These are phyloP conservation scores for Cinnamomum chago DNA, from an alignment of 164 flowering plant species.

Conservation along the genomic window DNA sequence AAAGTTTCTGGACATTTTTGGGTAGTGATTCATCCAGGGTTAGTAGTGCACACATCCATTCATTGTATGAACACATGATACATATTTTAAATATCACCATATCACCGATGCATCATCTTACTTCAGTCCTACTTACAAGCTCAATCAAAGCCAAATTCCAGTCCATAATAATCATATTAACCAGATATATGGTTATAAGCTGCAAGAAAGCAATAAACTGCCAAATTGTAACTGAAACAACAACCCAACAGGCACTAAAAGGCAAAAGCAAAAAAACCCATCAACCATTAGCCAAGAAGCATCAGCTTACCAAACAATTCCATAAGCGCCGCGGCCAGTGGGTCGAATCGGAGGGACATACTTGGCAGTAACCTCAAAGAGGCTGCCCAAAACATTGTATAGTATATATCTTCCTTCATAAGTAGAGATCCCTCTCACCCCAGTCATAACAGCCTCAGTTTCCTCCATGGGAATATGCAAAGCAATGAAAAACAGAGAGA, in stretches of 20 bases:
- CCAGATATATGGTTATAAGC: too few species aligned
- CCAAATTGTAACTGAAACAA: not conserved
- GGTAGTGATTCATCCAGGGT: too few species aligned
- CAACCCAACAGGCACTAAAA: not conserved
- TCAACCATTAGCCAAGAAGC: not conserved
- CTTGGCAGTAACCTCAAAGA: constrained; percentile 59
- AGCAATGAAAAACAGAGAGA: not conserved
- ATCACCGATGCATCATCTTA: not conserved
- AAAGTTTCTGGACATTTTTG: too few species aligned
- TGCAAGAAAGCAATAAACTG: too few species aligned
- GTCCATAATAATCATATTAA: too few species aligned
- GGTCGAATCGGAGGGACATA: constrained; percentile 65
- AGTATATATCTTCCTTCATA: constrained; percentile 40
- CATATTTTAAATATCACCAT: not conserved
- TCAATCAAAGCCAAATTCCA: too few species aligned
- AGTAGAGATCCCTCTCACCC: constrained; percentile 30
- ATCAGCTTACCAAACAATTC: constrained; percentile 57
- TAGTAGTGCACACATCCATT: not conserved
- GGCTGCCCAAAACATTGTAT: constrained; percentile 55
- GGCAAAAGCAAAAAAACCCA: not conserved
- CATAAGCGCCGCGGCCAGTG: constrained; percentile 74
- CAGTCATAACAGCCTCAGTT: constrained; percentile 6
- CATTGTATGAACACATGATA: not conserved
- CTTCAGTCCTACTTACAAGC: not conserved
- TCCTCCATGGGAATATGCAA: constrained; percentile 18